A percentile compares a stretch with the other conserved stretches of the same genome.
Evolutionary conservation across 441 rosid genomes (phyloP).

Genomic region (Pelargonium citronellum): DNA sequence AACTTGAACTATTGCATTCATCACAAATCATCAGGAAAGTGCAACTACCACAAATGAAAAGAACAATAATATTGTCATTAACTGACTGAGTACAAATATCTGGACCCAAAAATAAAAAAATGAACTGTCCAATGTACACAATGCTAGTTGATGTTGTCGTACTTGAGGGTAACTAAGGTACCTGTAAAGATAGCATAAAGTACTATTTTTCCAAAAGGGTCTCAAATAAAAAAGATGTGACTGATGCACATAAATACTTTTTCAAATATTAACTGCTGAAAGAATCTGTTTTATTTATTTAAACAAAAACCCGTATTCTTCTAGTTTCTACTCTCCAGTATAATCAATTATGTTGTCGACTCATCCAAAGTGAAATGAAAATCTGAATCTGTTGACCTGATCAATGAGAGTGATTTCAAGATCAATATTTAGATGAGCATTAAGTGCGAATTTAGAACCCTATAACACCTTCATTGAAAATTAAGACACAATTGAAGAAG

Average conservation of each 20-base stretch:
- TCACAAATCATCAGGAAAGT: constrained; percentile 3
- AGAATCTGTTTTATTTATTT: background rate
- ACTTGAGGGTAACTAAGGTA: background rate
- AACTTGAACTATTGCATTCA: background rate
- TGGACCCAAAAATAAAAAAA: background rate
- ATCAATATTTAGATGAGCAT: background rate
- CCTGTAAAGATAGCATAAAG: background rate
- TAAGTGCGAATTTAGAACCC: background rate
- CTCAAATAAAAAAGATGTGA: background rate
- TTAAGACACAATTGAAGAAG: too few relatives aligned
- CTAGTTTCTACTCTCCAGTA: background rate
- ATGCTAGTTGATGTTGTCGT: background rate
- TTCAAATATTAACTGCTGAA: background rate
- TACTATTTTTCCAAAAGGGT: background rate
- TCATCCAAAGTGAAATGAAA: background rate
- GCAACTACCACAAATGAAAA: background rate
- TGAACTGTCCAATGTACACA: background rate
- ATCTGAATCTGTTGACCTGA: background rate
- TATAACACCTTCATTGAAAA: background rate
- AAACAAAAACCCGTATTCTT: background rate
- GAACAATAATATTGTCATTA: background rate
- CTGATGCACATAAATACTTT: background rate
- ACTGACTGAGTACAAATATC: background rate
- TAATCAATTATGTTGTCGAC: background rate
- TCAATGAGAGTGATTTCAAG: background rate